phyloP scores from a whole-genome alignment of 2,329 filamentous ascomycete species.

The Xylaria sp. region DNA sequence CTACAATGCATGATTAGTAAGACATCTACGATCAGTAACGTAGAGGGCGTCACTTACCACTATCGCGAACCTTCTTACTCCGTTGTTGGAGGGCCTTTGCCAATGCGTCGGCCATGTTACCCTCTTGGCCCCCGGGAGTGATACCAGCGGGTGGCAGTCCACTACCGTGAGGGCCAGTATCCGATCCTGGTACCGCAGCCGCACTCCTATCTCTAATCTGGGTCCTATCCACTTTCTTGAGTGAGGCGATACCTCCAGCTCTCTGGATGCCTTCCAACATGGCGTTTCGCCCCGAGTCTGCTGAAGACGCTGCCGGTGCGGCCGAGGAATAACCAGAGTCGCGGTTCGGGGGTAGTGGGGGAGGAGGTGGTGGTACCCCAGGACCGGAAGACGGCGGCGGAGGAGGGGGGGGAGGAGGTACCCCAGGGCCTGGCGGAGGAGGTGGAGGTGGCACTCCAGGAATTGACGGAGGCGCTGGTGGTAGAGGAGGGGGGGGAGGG shows the following conservation, averaged over 20 bases:
- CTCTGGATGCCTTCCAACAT: slow-evolving; percentile 78
- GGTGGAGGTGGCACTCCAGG: slow-evolving; percentile 32
- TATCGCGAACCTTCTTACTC: slow-evolving; percentile 94
- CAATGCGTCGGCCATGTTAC: slow-evolving; percentile 83
- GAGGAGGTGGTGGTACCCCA: slow-evolving; percentile 47
- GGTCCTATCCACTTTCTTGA: slow-evolving; percentile 78
- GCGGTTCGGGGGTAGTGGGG: slow-evolving; percentile 60
- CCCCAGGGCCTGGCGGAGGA: slow-evolving; percentile 50
- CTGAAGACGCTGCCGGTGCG: slow-evolving; percentile 58
- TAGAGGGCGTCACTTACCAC: slow-evolving; percentile 73
- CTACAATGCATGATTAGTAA: slow-evolving; percentile 54
- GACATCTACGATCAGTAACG: not conserved
- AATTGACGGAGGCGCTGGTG: slow-evolving; percentile 33
- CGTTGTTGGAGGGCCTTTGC: slow-evolving; percentile 76
- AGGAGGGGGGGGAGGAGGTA: slow-evolving; percentile 38
- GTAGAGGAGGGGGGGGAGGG: slow-evolving; percentile 33
- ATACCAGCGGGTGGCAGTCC: slow-evolving; percentile 63
- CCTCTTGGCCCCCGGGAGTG: slow-evolving; percentile 62
- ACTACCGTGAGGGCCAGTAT: slow-evolving; percentile 62
- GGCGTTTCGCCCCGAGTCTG: slow-evolving; percentile 63
- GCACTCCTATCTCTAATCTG: slow-evolving; percentile 78
- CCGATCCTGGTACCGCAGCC: slow-evolving; percentile 65
- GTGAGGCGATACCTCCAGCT: slow-evolving; percentile 70
- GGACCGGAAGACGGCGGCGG: slow-evolving; percentile 49
- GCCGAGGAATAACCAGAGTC: slow-evolving; percentile 68